Percentiles rank a stretch among this genome's conserved stretches.
phyloP scores from a whole-genome alignment of 2,329 filamentous ascomycete genomes.

The Rhynchosporium graminicola region DNA sequence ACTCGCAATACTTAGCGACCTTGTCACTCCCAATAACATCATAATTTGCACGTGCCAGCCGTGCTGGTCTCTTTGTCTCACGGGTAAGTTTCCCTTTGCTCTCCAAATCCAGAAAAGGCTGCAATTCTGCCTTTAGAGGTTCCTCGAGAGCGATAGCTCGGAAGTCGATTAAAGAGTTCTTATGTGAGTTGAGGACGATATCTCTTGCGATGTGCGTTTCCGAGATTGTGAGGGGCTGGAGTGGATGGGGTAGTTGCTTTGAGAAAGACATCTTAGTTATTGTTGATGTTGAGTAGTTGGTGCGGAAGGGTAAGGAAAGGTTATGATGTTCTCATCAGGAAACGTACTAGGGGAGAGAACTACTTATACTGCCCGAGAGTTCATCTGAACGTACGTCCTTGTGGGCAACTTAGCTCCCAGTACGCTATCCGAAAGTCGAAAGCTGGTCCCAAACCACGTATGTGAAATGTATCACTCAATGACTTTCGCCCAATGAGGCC shows the following conservation, averaged over 20 bases:
- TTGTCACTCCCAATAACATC: slow-evolving; percentile 56
- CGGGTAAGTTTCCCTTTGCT: slow-evolving; percentile 43
- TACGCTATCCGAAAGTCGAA: too few relatives aligned
- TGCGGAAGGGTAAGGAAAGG: not conserved
- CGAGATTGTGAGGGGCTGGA: slow-evolving; percentile 47
- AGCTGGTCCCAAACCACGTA: too few relatives aligned
- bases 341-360: too few relatives aligned
- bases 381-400: too few relatives aligned
- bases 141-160: slow-evolving; percentile 60
- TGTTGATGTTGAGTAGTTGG: not conserved
- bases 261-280: slow-evolving; percentile 6
- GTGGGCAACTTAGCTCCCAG: too few relatives aligned
- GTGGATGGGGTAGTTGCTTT: slow-evolving; percentile 44
- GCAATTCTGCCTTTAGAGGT: slow-evolving; percentile 52
- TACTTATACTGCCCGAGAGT: too few relatives aligned
- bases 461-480: too few relatives aligned
- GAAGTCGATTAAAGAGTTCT: slow-evolving; percentile 55
- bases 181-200: slow-evolving; percentile 43
- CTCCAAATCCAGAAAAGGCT: slow-evolving; percentile 51
- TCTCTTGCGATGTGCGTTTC: slow-evolving; percentile 55
- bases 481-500: too few relatives aligned
- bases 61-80: slow-evolving; percentile 46
- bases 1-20: slow-evolving; percentile 55
- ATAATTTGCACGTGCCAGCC: slow-evolving; percentile 56
- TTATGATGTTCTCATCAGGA: too few relatives aligned